phyloP scores from a whole-genome alignment of 495 filamentous ascomycete species.

The Letharia columbiana region DNA sequence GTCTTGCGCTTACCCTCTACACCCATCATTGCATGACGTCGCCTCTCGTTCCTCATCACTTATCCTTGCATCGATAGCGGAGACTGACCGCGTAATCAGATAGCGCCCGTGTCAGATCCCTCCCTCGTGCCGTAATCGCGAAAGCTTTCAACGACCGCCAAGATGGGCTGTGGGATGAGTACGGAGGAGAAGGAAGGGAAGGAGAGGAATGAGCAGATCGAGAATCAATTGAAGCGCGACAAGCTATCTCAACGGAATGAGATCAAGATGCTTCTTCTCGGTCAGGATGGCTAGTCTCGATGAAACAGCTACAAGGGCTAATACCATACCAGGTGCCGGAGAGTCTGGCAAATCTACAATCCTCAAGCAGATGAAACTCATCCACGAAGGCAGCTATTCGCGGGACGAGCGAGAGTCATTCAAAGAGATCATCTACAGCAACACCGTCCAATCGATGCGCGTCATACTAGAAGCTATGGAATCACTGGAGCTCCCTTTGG shows the following conservation, averaged over 20 bases:
- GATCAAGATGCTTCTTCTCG: constrained; percentile 98
- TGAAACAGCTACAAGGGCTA: not conserved
- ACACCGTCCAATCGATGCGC: constrained; percentile 92
- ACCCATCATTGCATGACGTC: not conserved
- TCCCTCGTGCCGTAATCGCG: constrained; percentile 6
- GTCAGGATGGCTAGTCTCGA: constrained; percentile 44
- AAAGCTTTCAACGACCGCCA: constrained; percentile 38
- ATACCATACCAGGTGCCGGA: constrained; percentile 66
- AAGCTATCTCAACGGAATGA: constrained; percentile 94
- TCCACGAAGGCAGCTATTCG: constrained; percentile 50
- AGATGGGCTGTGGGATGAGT: constrained; percentile 99
- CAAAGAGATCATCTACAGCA: constrained; percentile 98
- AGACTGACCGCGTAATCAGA: constrained; percentile 13
- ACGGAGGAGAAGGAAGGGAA: constrained; percentile 99
- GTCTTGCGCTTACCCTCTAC: not conserved
- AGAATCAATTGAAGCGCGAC: constrained; percentile 93
- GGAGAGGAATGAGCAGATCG: constrained; percentile 97
- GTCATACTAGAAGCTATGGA: constrained; percentile 97
- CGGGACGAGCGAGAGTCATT: constrained; percentile 51
- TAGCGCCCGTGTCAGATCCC: not conserved
- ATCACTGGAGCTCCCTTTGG: constrained; percentile 78
- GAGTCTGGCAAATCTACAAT: constrained; percentile 99
- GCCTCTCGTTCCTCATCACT: constrained; percentile 7
- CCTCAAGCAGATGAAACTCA: constrained; percentile 92
- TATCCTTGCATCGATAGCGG: not conserved